A percentile compares a stretch with the other conserved stretches of the same genome.
These are phyloP conservation scores for Botrytis cinerea DNA, from an alignment of 2,329 filamentous ascomycete species.

Conservation along the genomic window DNA sequence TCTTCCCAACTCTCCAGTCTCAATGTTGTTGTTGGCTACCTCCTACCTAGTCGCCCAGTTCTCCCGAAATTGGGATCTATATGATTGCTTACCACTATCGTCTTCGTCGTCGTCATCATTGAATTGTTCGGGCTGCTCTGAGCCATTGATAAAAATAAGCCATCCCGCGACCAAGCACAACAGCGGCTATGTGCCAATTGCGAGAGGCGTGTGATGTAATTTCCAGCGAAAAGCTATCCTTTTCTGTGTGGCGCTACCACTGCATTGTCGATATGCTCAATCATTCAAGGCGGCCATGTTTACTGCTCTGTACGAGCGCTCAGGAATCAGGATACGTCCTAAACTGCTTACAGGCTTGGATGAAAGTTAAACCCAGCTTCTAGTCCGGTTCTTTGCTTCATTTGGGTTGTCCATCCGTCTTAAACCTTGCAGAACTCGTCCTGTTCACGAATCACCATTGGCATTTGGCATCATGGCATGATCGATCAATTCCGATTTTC, in stretches of 20 bases:
- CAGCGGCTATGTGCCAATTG: neutral
- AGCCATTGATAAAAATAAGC: neutral
- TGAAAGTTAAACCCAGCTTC: neutral
- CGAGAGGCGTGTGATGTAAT: conserved; percentile 8
- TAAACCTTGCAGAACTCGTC: conserved; percentile 1
- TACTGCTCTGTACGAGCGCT: neutral
- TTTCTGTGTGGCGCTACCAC: conserved; percentile 15
- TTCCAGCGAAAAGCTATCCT: neutral
- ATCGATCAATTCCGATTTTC: neutral
- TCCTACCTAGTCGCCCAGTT: neutral
- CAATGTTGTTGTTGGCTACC: neutral
- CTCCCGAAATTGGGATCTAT: conserved; percentile 1
- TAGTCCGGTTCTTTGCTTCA: neutral
- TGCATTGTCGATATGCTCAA: conserved; percentile 15
- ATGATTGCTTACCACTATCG: neutral
- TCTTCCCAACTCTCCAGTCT: neutral
- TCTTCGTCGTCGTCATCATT: neutral
- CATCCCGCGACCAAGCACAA: conserved; percentile 1
- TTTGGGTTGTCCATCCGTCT: neutral
- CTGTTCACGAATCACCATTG: neutral
- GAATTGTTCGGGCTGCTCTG: neutral
- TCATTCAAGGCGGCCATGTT: neutral
- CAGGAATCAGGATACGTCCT: neutral
- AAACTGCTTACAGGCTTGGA: neutral
- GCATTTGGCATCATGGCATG: neutral